Evolutionary conservation across 495 filamentous ascomycete genomes (phyloP), one percentile per base, ranked within the genome.

Genomic region (Beverwykella pulmonaria): DNA sequence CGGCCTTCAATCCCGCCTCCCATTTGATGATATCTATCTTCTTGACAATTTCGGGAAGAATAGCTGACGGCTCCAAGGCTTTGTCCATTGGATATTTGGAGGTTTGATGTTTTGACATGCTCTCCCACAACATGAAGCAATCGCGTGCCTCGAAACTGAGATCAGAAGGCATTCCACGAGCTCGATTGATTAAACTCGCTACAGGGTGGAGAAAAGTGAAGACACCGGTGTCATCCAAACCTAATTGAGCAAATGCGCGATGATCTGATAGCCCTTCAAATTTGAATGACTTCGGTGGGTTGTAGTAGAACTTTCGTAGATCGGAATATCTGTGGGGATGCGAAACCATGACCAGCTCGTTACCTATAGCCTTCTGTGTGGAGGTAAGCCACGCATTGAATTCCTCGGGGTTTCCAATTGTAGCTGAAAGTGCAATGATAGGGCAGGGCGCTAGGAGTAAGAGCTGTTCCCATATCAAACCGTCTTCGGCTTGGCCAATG

Each of bases 391-490:
- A 93, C 14, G 78, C 77, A 54, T 76, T 84, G 74, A 93, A 91
- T 70, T 88, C 83, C 1, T 82, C 71, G 2, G 90, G 89, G 63
- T 93, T 92, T 1, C 88, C 90, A 39, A 92, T 87, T 0, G 90
- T 93, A 7, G 90, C 90, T 9, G 90, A 92, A 5, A 93, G 80
- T 1, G 90, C 90, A 62, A 93, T 88, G 52, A 93, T 91, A 0
- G 88, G 90, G 68, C 90, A 92, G 9, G 90, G 88, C 0, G 90
- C 81, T 27, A 91, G 77, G 0, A 92, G 81, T 14, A 92, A 78
- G 9, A 93, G 79, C 68, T 93, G 90, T 67, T 93, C 90, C 90
- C 90, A 93, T 0, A 93, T 80, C 12, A 92, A 76, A 55, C 90
- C 90, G 70, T 93, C 90, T 19, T 92, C 86, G 1, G 86, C 82